Evolutionary conservation across 2,329 filamentous ascomycete species (phyloP).

Genomic region (Nothophoma quercina): DNA sequence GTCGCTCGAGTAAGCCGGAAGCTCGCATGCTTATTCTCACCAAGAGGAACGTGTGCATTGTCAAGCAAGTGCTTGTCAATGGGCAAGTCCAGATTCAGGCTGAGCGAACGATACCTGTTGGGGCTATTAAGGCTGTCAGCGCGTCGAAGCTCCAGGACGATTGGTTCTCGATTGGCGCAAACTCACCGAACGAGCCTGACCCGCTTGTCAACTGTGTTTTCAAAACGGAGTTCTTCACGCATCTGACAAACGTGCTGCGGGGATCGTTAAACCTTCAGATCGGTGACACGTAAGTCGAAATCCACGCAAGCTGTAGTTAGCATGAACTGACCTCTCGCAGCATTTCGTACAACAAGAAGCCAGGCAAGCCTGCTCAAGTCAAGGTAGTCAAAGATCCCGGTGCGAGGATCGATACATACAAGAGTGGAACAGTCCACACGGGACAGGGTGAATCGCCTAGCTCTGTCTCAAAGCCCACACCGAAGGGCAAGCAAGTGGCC

Average conservation of each 20-base stretch:
- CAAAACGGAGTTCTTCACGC: constrained; percentile 97
- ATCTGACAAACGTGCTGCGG: constrained; percentile 80
- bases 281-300: constrained; percentile 64
- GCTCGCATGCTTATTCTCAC: constrained; percentile 86
- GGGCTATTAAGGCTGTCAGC: constrained; percentile 87
- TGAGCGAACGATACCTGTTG: constrained; percentile 82
- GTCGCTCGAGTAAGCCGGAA: constrained; percentile 91
- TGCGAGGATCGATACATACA: constrained; percentile 81
- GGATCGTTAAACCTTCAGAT: constrained; percentile 85
- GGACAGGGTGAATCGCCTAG: constrained; percentile 82
- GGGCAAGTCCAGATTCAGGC: constrained; percentile 80
- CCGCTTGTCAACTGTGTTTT: constrained; percentile 92
- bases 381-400: constrained; percentile 90
- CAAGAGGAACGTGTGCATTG: constrained; percentile 84
- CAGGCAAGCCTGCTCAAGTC: constrained; percentile 85
- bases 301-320: neutral
- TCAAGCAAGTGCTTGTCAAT: constrained; percentile 84
- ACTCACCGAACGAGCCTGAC: constrained; percentile 90
- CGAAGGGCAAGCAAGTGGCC: constrained; percentile 84
- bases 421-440: constrained; percentile 90
- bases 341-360: constrained; percentile 98
- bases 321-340: constrained; percentile 45
- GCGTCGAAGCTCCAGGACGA: constrained; percentile 86
- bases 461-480: constrained; percentile 83
- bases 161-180: constrained; percentile 93